Conservation (phyloP, 2,329 filamentous ascomycete species). For the Colletotrichum zoysiae region DNA sequence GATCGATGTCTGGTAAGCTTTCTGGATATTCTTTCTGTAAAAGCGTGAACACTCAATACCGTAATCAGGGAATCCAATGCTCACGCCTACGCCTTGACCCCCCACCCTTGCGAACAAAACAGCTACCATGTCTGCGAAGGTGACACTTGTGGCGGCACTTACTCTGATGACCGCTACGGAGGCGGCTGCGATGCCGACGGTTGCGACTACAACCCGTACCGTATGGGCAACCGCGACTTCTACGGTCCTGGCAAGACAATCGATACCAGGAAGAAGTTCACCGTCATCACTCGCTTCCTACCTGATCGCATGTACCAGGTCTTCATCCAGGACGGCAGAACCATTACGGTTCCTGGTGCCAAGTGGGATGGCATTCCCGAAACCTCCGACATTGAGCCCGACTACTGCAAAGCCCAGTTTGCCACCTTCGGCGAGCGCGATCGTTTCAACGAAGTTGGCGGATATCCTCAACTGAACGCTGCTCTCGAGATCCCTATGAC, state of each 20-base stretch:
- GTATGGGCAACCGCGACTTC: conserved; percentile 69
- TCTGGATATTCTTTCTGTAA: not conserved
- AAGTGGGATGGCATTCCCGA: conserved; percentile 61
- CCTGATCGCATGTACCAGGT: conserved; percentile 39
- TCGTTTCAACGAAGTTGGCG: conserved; percentile 65
- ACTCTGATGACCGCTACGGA: conserved; percentile 62
- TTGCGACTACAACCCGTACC: conserved; percentile 76
- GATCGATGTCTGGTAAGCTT: conserved; percentile 45
- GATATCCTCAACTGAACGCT: conserved; percentile 64
- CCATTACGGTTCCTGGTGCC: conserved; percentile 41
- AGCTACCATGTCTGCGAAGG: conserved; percentile 43
- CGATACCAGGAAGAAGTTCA: conserved; percentile 69
- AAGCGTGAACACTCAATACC: conserved; percentile 37
- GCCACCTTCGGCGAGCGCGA: conserved; percentile 64
- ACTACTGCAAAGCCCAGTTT: conserved; percentile 69
- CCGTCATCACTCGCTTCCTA: conserved; percentile 71
- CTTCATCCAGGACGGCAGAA: conserved; percentile 41
- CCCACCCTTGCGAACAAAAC: conserved; percentile 44
- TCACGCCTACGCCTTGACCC: conserved; percentile 45
- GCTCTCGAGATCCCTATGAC: conserved; percentile 69
- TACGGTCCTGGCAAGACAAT: conserved; percentile 70
- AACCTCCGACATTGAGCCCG: conserved; percentile 66
- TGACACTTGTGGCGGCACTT: conserved; percentile 61
- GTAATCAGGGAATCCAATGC: conserved; percentile 44
- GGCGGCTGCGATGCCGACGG: conserved; percentile 75